Evolutionary conservation across 768 basidiomycete species (phyloP), one percentile per base, ranked within the genome.

Genomic region (Mycena vulgaris): DNA sequence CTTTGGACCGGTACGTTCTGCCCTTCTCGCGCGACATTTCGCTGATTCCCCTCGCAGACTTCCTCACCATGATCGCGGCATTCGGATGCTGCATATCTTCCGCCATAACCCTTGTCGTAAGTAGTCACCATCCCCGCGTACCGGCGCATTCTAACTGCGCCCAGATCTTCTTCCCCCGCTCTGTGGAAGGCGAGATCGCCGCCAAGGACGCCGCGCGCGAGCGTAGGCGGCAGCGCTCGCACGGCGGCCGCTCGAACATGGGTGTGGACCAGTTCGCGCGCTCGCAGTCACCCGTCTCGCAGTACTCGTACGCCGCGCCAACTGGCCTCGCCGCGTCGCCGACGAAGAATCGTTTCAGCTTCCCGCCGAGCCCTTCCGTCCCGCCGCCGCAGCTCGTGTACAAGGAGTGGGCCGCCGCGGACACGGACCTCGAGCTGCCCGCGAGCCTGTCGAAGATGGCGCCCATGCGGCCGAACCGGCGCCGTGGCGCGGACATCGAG

Each of bases 121-220:
- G 84, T 80, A 31, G 13, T 40, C 14, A 3, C 16, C 19, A 39
- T 39, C 52, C 35, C 37, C 28, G n/a, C 37, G 8, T 47, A 42
- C 55, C 5, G 16, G 11, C 9, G 3, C 5, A 7, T 27, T 63
- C n/a, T 61, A 23, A 30, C 62, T 25, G 11, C 7, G 19, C 4
- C 14, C 40, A 94, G 93, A 92, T 95, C 39, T 95, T 95, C 85
- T 95, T 95, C 83, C 94, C 94, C 60, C 92, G 94, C 45, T 92
- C 91, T 7, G 86, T 92, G 49, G 87, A 92, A 78, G 82, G 86
- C 23, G 92, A 93, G 79, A 90, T 92, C 27, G 83, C 86, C 4
- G 80, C 82, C 5, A 84, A 81, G 28, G 89, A 91, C 55, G 85
- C 85, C 16, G 78, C 80, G 0, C 85, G 81, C 23, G 83, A 84